A percentile compares a stretch with the other conserved stretches of the same genome.
Evolutionary conservation across 2,329 filamentous ascomycete species (phyloP).

Genomic region (Diaporthe citriasiana): DNA sequence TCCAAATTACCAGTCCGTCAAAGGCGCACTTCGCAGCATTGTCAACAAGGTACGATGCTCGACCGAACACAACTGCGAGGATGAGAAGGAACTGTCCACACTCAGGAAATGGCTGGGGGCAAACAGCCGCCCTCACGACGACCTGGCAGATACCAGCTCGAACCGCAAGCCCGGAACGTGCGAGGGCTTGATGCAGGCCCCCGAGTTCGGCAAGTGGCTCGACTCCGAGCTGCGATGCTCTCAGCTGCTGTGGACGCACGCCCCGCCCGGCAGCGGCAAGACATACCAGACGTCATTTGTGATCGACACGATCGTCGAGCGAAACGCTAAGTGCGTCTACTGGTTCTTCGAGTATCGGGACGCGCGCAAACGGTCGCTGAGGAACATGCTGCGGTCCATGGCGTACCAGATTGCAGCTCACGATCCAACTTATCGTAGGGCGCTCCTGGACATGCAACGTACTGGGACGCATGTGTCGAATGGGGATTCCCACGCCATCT

Average conservation of each 20-base stretch:
- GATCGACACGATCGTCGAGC: conserved; percentile 39
- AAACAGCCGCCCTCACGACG: conserved; percentile 26
- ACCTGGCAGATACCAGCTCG: conserved; percentile 27
- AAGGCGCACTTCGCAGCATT: conserved; percentile 42
- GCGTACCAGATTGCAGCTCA: conserved; percentile 41
- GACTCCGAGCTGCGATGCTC: conserved; percentile 6
- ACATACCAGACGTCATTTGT: conserved; percentile 40
- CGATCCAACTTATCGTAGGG: conserved; percentile 1
- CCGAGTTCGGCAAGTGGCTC: conserved; percentile 35
- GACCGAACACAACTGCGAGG: conserved; percentile 16
- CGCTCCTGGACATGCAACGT: not conserved
- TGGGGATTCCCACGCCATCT: conserved; percentile 14
- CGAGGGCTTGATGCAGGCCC: conserved; percentile 28
- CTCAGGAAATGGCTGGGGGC: conserved; percentile 32
- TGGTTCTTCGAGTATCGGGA: conserved; percentile 42
- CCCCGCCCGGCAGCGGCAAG: conserved; percentile 43
- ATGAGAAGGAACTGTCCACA: not conserved
- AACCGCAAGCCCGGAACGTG: conserved; percentile 41
- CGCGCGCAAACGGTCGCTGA: conserved; percentile 36
- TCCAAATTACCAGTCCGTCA: conserved; percentile 45
- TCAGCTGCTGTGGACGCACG: conserved; percentile 37
- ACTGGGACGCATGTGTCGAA: conserved; percentile 7
- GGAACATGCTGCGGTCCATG: conserved; percentile 41
- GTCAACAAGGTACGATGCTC: conserved; percentile 33
- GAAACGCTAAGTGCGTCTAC: conserved; percentile 33